These are phyloP conservation scores for Quercus parvula DNA, from an alignment of 306 rosid species.

Conservation along the genomic window DNA sequence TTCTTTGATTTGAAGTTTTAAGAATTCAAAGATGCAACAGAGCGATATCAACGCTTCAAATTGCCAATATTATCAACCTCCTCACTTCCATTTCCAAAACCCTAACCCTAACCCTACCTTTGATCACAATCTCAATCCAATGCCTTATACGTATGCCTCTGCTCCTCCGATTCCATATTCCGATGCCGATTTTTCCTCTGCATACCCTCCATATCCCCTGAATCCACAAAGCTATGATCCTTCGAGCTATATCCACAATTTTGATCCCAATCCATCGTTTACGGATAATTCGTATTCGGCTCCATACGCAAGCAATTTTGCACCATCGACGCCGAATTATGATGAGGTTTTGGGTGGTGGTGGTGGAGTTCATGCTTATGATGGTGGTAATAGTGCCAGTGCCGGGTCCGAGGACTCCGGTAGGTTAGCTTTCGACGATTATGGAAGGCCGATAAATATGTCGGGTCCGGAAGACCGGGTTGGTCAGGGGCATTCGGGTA, in stretches of 20 bases:
- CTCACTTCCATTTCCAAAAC: constrained; percentile 45
- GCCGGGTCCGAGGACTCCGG: constrained; percentile 67
- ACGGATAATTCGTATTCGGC: constrained; percentile 30
- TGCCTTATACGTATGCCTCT: constrained; percentile 61
- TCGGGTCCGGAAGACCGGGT: constrained; percentile 33
- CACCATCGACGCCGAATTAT: constrained; percentile 38
- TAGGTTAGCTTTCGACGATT: constrained; percentile 70
- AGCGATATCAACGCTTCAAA: constrained; percentile 69
- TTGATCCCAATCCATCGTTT: constrained; percentile 32
- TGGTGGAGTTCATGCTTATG: constrained; percentile 73
- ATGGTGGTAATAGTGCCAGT: constrained; percentile 80
- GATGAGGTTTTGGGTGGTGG: constrained; percentile 56
- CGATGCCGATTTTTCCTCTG: constrained; percentile 39
- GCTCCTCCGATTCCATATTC: constrained; percentile 72
- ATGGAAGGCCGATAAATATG: constrained; percentile 73
- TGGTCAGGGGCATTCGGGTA: constrained; percentile 35
- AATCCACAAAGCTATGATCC: constrained; percentile 28
- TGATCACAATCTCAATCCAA: constrained; percentile 36
- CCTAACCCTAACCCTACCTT: constrained; percentile 27
- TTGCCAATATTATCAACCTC: constrained; percentile 42
- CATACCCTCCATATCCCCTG: constrained; percentile 47
- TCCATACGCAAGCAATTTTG: constrained; percentile 45
- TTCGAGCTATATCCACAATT: not conserved
- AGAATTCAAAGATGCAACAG: constrained; percentile 50
- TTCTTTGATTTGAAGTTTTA: too few species aligned